Evolutionary conservation across 1,139 yeast genomes (phyloP), one percentile per base, ranked within the genome.

Genomic region (Magnusiomyces paraingens): DNA sequence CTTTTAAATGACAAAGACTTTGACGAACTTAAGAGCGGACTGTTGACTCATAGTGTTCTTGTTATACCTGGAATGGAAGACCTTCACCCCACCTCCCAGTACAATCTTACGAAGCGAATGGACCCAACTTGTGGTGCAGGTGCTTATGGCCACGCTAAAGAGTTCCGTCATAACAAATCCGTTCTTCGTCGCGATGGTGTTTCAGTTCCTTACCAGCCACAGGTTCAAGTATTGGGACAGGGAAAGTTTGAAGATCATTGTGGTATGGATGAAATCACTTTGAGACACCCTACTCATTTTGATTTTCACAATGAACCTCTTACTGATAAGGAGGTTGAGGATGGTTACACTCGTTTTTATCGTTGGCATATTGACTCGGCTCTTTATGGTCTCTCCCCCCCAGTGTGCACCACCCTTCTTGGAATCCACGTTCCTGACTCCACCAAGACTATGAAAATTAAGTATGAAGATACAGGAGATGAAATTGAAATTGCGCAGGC

Each of bases 341-440:
- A 78, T 32, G 80, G 82, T 55, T 77, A 78, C 68, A 88, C 96
- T 1, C 77, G 94, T 61, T 88, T 83, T 68, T 88, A 86, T 77
- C 80, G 96, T 71, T 88, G 96, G 96, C 95, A 88, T 71, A 86
- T 88, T 61, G 96, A 88, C 70, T 84, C 93, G 47, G 95, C 96
- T 6, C 77, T 88, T 51, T 88, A 88, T 64, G 95, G 81, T 39
- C 76, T 86, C 63, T 81, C 90, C 5, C 95, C 96, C 36, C 95
- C 96, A 32, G 78, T 84, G 61, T 86, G 84, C 47, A 88, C 95
- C 2, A 87, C 95, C 1, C 76, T 88, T 57, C 75, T 87, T 56
- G 95, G 95, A 4, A 81, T 88, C 61, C 79, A 83, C 64, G 93
- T 86, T n/a, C 60, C 59, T 29, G 54, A 61, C 10, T 47, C 59